A percentile compares a stretch with the other conserved stretches of the same genome.
Evolutionary conservation across 176 grass and related monocot genomes (phyloP).

Genomic region (Bromus sterilis): DNA sequence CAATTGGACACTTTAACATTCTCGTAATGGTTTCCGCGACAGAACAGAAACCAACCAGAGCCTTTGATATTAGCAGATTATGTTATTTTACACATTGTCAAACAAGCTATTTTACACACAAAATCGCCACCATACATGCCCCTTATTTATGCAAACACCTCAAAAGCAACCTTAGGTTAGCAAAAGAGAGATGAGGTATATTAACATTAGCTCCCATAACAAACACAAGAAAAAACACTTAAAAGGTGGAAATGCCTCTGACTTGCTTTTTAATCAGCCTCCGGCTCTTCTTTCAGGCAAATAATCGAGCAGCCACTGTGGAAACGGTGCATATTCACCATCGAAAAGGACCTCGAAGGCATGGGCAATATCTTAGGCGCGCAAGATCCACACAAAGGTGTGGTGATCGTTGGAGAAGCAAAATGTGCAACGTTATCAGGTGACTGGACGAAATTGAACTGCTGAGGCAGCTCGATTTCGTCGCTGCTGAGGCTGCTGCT

Average conservation of each 20-base stretch:
- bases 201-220: neutral
- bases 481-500: conserved; percentile 21
- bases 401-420: neutral
- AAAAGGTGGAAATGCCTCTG: neutral
- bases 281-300: neutral
- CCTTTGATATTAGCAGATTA: neutral
- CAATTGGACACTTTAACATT: neutral
- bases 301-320: neutral
- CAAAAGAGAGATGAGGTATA: neutral
- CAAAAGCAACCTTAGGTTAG: conserved; percentile 1
- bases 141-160: conserved; percentile 8
- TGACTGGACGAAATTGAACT: neutral
- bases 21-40: neutral
- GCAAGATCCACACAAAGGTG: neutral
- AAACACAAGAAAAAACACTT: neutral
- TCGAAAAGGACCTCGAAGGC: neutral
- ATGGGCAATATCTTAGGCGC: neutral
- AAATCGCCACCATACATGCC: neutral
- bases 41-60: neutral
- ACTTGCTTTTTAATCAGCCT: neutral
- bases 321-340: conserved; percentile 13
- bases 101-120: neutral
- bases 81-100: neutral
- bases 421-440: neutral
- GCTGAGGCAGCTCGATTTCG: neutral